These are phyloP conservation scores for Dorcoceras hygrometricum DNA, from an alignment of 257 asterid species.

Conservation along the genomic window DNA sequence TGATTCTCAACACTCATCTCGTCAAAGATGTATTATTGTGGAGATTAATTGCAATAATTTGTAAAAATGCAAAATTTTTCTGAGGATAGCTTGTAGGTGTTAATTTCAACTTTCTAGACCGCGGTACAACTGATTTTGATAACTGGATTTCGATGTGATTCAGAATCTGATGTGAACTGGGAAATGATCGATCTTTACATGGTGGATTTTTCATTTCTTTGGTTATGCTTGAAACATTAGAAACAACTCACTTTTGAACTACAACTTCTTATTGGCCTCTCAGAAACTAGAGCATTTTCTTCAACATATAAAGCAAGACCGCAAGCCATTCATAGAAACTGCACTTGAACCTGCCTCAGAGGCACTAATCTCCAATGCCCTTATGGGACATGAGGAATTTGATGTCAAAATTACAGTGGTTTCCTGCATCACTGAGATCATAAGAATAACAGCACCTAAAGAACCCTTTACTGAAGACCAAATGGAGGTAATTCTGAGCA, in stretches of 20 bases:
- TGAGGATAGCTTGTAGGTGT: neutral
- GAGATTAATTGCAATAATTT: neutral
- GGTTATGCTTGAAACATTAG: neutral
- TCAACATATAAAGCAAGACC: neutral
- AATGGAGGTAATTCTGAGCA: slow-evolving; percentile 19
- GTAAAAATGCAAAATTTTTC: neutral
- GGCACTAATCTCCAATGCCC: slow-evolving; percentile 18
- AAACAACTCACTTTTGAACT: slow-evolving; percentile 15
- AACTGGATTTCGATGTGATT: neutral
- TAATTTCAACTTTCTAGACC: neutral
- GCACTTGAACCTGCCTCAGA: slow-evolving; percentile 20
- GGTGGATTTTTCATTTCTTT: neutral
- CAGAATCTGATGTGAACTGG: neutral
- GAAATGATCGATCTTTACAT: no score
- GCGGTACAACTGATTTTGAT: neutral
- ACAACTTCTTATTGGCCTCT: slow-evolving; percentile 2
- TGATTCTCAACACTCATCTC: neutral
- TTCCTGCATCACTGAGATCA: slow-evolving; percentile 26
- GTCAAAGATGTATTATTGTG: neutral
- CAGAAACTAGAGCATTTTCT: slow-evolving; percentile 21
- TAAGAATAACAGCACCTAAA: slow-evolving; percentile 27
- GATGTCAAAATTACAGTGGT: slow-evolving; percentile 24
- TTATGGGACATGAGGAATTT: slow-evolving; percentile 18
- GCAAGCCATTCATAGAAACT: neutral
- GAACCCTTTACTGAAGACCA: slow-evolving; percentile 24